These are phyloP conservation scores for Ceratobasidium sp. DNA, from an alignment of 1,284 basidiomycete species.

Conservation along the genomic window DNA sequence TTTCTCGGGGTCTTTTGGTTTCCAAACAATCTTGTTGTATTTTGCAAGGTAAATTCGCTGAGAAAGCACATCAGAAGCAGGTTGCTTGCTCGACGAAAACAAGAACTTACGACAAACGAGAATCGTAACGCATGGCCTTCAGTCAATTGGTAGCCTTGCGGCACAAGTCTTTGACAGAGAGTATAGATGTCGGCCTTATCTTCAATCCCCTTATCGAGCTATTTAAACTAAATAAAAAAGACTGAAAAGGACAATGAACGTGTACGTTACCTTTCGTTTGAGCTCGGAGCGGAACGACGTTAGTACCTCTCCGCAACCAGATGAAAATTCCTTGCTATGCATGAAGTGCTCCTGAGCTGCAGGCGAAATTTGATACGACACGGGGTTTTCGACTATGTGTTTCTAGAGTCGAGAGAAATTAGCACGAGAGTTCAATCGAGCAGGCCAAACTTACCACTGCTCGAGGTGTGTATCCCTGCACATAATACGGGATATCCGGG, in stretches of 20 bases:
- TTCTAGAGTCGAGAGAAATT: neutral
- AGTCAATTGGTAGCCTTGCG: neutral
- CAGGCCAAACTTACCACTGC: slow-evolving; percentile 12
- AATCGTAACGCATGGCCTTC: neutral
- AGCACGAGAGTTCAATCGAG: neutral
- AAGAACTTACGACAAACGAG: neutral
- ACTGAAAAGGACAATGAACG: too few relatives aligned
- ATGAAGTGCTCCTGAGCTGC: neutral
- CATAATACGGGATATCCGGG: slow-evolving; percentile 10
- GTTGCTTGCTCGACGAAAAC: neutral
- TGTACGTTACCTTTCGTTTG: neutral
- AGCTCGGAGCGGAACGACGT: neutral
- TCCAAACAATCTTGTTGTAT: neutral
- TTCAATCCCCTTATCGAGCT: neutral
- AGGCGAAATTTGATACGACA: neutral
- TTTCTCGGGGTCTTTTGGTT: neutral
- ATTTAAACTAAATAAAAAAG: too few relatives aligned
- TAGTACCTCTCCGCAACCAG: neutral
- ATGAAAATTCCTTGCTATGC: neutral
- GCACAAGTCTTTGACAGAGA: neutral
- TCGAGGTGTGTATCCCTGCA: neutral
- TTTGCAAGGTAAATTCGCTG: slow-evolving; percentile 3
- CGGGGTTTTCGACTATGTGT: slow-evolving; percentile 4
- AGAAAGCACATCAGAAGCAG: neutral
- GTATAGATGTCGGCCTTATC: neutral